Percentiles rank a stretch among this genome's conserved stretches.
Conservation (phyloP, 192 early-diverging fungal species). For the Piromyces finnis region DNA sequence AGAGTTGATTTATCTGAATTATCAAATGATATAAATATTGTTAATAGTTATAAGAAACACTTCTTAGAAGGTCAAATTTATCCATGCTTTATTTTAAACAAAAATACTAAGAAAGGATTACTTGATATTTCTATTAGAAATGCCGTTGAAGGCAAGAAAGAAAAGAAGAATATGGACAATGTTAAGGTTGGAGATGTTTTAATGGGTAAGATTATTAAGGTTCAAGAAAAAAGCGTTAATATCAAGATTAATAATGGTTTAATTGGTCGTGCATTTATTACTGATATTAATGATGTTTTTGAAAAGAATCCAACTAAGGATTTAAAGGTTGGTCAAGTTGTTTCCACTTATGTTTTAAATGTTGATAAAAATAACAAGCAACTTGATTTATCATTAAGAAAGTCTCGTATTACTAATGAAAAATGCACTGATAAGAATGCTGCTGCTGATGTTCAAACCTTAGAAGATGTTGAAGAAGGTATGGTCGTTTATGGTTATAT, state of each 20-base stretch:
- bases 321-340: slow-evolving; percentile 9
- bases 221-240: slow-evolving; percentile 26
- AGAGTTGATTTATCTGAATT: slow-evolving; percentile 10
- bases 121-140: slow-evolving; percentile 4
- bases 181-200: slow-evolving; percentile 32
- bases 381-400: slow-evolving; percentile 44
- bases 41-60: slow-evolving; percentile 6
- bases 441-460: slow-evolving; percentile 26
- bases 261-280: slow-evolving; percentile 37
- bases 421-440: slow-evolving; percentile 3
- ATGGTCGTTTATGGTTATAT: slow-evolving; percentile 23
- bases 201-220: slow-evolving; percentile 26
- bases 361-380: slow-evolving; percentile 26
- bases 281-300: slow-evolving; percentile 33
- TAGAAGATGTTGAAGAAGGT: slow-evolving; percentile 3
- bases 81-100: slow-evolving; percentile 4
- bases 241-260: slow-evolving; percentile 30
- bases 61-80: slow-evolving; percentile 7
- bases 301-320: slow-evolving; percentile 9
- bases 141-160: slow-evolving; percentile 1
- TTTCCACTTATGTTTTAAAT: slow-evolving; percentile 11
- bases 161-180: slow-evolving; percentile 12
- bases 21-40: slow-evolving; percentile 7
- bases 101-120: slow-evolving; percentile 2
- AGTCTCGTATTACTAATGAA: slow-evolving; percentile 23